phyloP scores from a whole-genome alignment of 2,329 filamentous ascomycete species.

The Beauveria pseudobassiana region DNA sequence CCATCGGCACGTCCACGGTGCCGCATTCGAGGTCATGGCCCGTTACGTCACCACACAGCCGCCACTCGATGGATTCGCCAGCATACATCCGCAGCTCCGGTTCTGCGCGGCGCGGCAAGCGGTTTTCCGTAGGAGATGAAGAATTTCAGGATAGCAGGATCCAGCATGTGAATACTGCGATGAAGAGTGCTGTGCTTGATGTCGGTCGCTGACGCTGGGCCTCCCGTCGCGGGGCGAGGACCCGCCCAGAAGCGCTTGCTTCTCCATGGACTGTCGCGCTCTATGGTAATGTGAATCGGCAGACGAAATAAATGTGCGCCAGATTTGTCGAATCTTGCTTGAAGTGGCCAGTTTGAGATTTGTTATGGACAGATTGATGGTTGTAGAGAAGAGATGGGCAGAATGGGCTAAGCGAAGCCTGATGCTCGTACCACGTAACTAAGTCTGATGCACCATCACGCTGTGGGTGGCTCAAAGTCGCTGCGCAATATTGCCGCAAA shows the following conservation, averaged over 20 bases:
- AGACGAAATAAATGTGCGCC: neutral
- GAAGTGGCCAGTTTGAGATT: neutral
- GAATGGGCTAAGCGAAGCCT: neutral
- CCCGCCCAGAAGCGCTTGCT: neutral
- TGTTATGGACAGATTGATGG: neutral
- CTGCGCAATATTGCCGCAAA: no score
- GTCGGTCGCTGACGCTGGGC: neutral
- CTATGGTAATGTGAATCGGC: neutral
- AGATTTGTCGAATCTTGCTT: neutral
- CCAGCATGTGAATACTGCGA: neutral
- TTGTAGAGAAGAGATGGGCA: neutral
- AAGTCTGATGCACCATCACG: neutral
- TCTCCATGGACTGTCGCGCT: neutral
- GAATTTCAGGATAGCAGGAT: neutral
- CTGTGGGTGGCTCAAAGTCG: neutral
- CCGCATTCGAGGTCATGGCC: constrained; percentile 33
- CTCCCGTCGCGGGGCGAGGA: neutral
- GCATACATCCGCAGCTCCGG: constrained; percentile 15
- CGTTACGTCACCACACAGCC: constrained; percentile 29
- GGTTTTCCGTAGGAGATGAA: neutral
- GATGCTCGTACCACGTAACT: neutral
- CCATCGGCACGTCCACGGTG: constrained; percentile 37
- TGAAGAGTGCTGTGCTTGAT: neutral
- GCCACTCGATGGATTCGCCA: constrained; percentile 32
- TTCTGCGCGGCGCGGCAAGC: neutral